Evolutionary conservation across 495 filamentous ascomycete species (phyloP).

Genomic region (Penicillium malachiteum): DNA sequence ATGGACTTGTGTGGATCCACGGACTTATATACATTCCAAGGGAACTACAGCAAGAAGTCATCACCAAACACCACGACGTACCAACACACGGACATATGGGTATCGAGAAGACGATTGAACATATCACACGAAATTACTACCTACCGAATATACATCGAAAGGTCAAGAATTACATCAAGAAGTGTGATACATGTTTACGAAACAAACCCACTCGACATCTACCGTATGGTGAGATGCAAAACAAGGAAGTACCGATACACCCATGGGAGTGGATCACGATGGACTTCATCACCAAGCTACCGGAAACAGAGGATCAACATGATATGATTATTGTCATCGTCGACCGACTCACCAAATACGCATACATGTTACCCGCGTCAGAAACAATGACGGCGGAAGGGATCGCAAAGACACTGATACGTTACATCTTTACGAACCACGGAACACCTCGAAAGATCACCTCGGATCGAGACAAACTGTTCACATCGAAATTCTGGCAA

Average conservation of each 20-base stretch:
- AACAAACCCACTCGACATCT: constrained; percentile 4
- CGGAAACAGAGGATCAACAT: background rate
- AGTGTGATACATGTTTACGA: constrained; percentile 5
- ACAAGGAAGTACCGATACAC: background rate
- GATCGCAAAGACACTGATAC: too few relatives aligned
- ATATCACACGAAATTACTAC: constrained; percentile 10
- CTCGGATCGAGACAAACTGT: constrained; percentile 1
- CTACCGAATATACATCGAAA: constrained; percentile 3
- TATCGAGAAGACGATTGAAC: constrained; percentile 8
- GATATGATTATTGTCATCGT: constrained; percentile 9
- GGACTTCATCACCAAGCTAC: constrained; percentile 21
- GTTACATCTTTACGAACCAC: background rate
- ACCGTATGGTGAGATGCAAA: constrained; percentile 13
- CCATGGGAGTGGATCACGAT: constrained; percentile 21
- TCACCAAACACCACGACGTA: constrained; percentile 6
- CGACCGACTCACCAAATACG: too few relatives aligned
- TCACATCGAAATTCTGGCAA: background rate
- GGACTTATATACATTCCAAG: constrained; percentile 8
- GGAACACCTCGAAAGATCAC: background rate
- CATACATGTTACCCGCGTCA: too few relatives aligned
- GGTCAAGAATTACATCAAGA: constrained; percentile 8
- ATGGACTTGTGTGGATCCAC: constrained; percentile 12
- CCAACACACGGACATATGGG: constrained; percentile 1
- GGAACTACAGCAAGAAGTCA: constrained; percentile 4
- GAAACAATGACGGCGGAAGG: too few relatives aligned